Base-by-base conservation (phyloP, 2,329 filamentous ascomycete species). In the Curvularia hawaiiensis region DNA sequence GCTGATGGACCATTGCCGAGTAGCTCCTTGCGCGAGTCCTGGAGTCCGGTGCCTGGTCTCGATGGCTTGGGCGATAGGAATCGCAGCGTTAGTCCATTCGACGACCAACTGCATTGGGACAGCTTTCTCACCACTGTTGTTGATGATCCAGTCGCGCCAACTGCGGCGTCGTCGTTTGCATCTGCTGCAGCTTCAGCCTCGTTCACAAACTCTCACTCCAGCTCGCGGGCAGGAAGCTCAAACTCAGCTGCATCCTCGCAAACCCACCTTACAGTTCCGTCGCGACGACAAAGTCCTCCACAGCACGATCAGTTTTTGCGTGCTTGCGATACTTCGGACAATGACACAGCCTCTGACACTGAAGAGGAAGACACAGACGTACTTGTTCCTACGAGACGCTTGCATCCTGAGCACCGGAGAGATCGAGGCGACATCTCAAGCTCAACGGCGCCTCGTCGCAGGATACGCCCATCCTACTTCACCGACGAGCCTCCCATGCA, bases 11-110 rank as follows among this genome's bases (percentile, higher is more conserved):
- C 73, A 0, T 58, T 76, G 31, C 75, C 75, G 16, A 61, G 68
- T 9, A 76, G 73, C 59, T 75, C 75, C 24, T 62, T 76, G 38
- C 72, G 73, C 55, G 74, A 76, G 56, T 75, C 73, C 11, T 76
- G 74, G 74, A 75, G 73, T 44, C 74, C 74, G 7, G 64, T 66
- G 2, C 65, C 70, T 52, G 68, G 65, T 3, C 61, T 89, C 1
- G 88, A 96, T 75, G 92, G 92, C 4, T 83, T 97, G 16, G 92
- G 92, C 38, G 92, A 97, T 76, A 89, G 92, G 57, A 86, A 91
- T 61, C 87, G 92, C 65, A 96, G 92, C 74, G 79, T 91, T n/a
- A 92, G 89, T 70, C 88, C 89, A 6, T 79, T 80, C 50, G 78
- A 78, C 18, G 69, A 67, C 26, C 54, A 66, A 43, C 83, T 86